Percentiles rank a stretch among this genome's conserved stretches.
phyloP scores from a whole-genome alignment of 768 basidiomycete genomes.

The Leccinum incarnatum region DNA sequence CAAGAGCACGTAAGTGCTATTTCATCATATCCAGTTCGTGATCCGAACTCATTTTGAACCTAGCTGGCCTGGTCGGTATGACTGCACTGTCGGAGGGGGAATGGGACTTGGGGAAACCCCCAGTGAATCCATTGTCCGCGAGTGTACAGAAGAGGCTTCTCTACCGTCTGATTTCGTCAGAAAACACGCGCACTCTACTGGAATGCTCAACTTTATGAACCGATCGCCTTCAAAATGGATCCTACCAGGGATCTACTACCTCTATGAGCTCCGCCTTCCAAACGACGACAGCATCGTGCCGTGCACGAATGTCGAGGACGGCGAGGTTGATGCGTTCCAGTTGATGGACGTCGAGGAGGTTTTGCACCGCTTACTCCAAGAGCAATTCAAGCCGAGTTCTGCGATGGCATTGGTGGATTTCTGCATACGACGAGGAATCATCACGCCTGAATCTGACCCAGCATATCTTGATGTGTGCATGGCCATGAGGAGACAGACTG shows the following conservation, averaged over 20 bases:
- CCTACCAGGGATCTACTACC: constrained; percentile 45
- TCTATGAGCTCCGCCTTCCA: constrained; percentile 43
- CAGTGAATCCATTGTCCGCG: constrained; percentile 37
- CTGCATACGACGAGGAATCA: constrained; percentile 36
- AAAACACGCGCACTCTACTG: constrained; percentile 32
- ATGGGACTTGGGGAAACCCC: constrained; percentile 41
- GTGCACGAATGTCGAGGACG: constrained; percentile 36
- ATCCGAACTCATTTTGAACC: not conserved
- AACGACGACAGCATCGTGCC: constrained; percentile 34
- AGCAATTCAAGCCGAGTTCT: constrained; percentile 42
- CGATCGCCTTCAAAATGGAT: constrained; percentile 43
- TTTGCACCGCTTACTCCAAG: constrained; percentile 33
- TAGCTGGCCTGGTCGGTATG: constrained; percentile 36
- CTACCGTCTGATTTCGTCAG: constrained; percentile 37
- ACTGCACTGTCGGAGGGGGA: constrained; percentile 45
- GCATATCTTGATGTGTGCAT: constrained; percentile 25
- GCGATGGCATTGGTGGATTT: constrained; percentile 44
- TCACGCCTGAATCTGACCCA: constrained; percentile 24
- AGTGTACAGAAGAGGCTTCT: constrained; percentile 43
- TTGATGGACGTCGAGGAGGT: constrained; percentile 35
- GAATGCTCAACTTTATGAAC: constrained; percentile 40
- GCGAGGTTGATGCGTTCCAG: constrained; percentile 43
- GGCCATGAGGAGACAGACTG: constrained; percentile 16
- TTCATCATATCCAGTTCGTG: not conserved
- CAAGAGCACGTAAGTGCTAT: constrained; percentile 38